These are phyloP conservation scores for Monosporascus ibericus DNA, from an alignment of 2,329 filamentous ascomycete genomes.

Conservation along the genomic window DNA sequence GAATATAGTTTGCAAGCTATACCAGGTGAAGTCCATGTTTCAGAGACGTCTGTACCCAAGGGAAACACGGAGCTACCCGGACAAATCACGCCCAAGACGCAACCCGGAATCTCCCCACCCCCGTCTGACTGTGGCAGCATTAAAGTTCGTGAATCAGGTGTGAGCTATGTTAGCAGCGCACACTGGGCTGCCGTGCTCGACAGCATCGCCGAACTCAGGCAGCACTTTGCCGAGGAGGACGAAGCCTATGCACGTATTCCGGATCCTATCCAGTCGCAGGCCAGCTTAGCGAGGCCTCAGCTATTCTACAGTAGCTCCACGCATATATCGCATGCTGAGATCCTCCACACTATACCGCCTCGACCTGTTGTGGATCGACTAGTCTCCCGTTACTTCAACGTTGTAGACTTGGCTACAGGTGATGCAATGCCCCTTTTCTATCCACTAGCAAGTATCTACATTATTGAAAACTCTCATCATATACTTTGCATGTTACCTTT, in stretches of 20 bases:
- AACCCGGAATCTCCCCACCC: background rate
- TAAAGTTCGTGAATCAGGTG: slow-evolving; percentile 14
- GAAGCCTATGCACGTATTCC: slow-evolving; percentile 4
- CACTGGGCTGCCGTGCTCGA: slow-evolving; percentile 37
- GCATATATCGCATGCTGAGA: slow-evolving; percentile 20
- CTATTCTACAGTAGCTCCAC: slow-evolving; percentile 27
- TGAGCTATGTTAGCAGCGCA: slow-evolving; percentile 28
- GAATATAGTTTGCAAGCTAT: background rate
- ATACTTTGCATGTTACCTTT: no score
- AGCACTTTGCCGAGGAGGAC: slow-evolving; percentile 26
- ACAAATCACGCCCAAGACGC: background rate
- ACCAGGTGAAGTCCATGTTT: background rate
- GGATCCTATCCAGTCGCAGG: background rate
- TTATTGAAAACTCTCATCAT: no score
- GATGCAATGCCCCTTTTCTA: background rate
- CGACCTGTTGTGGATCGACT: slow-evolving; percentile 28
- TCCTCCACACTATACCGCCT: slow-evolving; percentile 28
- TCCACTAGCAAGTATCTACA: background rate
- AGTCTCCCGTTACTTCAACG: slow-evolving; percentile 33
- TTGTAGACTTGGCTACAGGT: slow-evolving; percentile 22
- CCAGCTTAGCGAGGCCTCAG: slow-evolving; percentile 11
- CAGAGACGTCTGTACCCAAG: background rate
- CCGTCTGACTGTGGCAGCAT: slow-evolving; percentile 27
- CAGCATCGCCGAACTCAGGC: slow-evolving; percentile 32
- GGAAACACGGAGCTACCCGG: slow-evolving; percentile 3